These are phyloP conservation scores for Candida hungchunana DNA, from an alignment of 805 yeast genomes.

Conservation along the genomic window DNA sequence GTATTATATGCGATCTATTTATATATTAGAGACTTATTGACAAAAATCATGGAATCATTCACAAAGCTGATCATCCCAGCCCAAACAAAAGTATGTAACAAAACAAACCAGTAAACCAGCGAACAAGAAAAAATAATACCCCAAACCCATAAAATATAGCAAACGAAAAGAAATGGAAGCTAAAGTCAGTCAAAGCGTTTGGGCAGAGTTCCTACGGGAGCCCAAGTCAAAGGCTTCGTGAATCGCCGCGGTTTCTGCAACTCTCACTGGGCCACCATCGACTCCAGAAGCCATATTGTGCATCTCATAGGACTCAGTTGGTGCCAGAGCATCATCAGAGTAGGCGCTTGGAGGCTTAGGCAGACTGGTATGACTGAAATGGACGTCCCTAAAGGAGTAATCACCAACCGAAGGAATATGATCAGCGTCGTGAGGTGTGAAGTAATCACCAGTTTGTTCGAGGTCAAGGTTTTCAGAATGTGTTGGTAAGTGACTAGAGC, in stretches of 20 bases:
- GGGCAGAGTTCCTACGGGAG: conserved; percentile 8
- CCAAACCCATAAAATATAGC: background rate
- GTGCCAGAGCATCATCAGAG: conserved; percentile 1
- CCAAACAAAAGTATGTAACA: too few species aligned
- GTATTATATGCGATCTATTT: too few species aligned
- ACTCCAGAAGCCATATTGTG: conserved; percentile 1
- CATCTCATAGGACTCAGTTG: conserved; percentile 5
- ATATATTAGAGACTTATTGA: too few species aligned
- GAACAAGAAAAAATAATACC: too few species aligned
- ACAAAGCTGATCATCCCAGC: too few species aligned
- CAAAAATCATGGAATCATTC: too few species aligned
- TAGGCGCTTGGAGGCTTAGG: too few species aligned
- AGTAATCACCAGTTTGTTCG: conserved; percentile 5
- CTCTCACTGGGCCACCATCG: conserved; percentile 10
- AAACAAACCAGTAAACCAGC: too few species aligned
- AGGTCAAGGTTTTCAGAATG: background rate
- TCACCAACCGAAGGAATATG: too few species aligned
- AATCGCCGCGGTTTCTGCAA: conserved; percentile 10
- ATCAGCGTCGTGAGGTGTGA: background rate
- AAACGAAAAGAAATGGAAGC: background rate
- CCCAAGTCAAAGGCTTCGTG: conserved; percentile 6
- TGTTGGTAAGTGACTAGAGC: background rate
- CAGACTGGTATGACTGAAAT: conserved; percentile 11
- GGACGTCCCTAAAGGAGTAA: conserved; percentile 16
- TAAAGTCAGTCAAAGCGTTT: conserved; percentile 3